Conservation (phyloP, 2,329 filamentous ascomycete genomes). For the Aspergillus felis region DNA sequence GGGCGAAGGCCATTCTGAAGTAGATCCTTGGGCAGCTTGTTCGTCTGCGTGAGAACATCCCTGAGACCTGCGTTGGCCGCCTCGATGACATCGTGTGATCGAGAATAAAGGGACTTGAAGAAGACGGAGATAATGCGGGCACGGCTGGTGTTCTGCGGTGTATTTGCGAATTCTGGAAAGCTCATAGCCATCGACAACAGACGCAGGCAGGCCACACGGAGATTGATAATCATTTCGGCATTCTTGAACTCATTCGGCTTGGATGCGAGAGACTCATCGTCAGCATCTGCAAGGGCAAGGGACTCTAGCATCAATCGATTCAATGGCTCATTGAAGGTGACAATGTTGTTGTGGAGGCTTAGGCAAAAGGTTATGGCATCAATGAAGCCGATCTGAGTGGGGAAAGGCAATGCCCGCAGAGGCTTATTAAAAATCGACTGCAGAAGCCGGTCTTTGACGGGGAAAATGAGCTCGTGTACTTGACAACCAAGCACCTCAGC, state of each 20-base stretch:
- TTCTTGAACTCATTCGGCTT: conserved; percentile 93
- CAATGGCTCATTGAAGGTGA: conserved; percentile 86
- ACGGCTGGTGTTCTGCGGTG: conserved; percentile 60
- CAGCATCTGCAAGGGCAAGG: conserved; percentile 86
- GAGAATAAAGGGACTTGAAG: conserved; percentile 95
- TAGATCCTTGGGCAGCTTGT: conserved; percentile 90
- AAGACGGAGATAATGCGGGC: conserved; percentile 84
- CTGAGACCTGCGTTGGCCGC: conserved; percentile 89
- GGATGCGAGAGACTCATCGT: conserved; percentile 85
- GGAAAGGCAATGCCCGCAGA: conserved; percentile 83
- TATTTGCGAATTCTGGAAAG: conserved; percentile 85
- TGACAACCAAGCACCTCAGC: conserved; percentile 73
- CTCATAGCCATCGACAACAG: conserved; percentile 90
- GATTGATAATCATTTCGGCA: conserved; percentile 87
- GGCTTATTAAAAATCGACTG: conserved; percentile 94
- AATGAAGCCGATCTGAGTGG: conserved; percentile 96
- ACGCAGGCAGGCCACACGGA: conserved; percentile 89
- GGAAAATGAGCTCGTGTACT: conserved; percentile 82
- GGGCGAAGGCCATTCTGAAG: conserved; percentile 90
- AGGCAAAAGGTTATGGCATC: conserved; percentile 96
- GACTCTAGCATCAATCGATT: conserved; percentile 91
- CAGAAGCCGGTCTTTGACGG: conserved; percentile 86
- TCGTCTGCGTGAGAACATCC: conserved; percentile 80
- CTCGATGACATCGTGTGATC: conserved; percentile 86
- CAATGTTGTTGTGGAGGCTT: conserved; percentile 79